Evolutionary conservation across 225 moss, liverwort and hornwort species (phyloP).

Genomic region (Ulota crispa): DNA sequence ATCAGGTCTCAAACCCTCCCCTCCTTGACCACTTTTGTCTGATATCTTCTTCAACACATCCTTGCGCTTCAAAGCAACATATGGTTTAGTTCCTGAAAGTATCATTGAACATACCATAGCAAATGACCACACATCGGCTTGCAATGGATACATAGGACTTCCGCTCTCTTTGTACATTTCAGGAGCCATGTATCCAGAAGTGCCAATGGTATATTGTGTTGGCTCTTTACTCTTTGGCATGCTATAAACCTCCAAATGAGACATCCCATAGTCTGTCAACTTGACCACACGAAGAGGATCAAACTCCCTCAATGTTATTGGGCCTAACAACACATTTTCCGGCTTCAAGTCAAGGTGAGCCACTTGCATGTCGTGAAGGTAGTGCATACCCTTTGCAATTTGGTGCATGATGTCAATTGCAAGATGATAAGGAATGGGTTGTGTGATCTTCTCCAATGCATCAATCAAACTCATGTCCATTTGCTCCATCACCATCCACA

Average conservation of each 20-base stretch:
- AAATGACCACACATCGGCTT: neutral
- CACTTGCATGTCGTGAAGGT: neutral
- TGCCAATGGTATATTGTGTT: neutral
- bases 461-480: neutral
- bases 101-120: no score
- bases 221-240: fast-evolving
- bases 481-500: neutral
- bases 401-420: neutral
- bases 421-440: neutral
- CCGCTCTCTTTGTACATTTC: neutral
- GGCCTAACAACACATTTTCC: neutral
- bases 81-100: no score
- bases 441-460: neutral
- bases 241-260: neutral
- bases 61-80: neutral
- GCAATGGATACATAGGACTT: neutral
- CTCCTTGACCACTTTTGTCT: fast-evolving
- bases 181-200: fast-evolving
- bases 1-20: neutral
- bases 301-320: no score
- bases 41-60: no score
- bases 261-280: neutral
- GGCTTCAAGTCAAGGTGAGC: neutral
- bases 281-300: no score
- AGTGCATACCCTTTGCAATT: neutral